Base-by-base conservation (phyloP, 208 protist species). In the Leishmania arabica region DNA sequence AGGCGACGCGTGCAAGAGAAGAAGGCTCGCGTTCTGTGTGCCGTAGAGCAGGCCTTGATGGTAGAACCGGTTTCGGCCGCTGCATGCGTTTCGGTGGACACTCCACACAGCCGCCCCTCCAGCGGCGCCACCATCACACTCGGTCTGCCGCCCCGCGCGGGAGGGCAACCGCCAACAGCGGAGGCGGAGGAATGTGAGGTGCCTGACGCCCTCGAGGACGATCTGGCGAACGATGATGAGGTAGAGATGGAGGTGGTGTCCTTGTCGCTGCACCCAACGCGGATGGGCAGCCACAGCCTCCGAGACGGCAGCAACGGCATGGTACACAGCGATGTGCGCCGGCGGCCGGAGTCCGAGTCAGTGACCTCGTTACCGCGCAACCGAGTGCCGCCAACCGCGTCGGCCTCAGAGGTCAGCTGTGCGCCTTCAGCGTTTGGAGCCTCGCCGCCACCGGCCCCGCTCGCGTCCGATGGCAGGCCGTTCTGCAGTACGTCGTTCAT, bases 1-100 rank as follows among this genome's bases (percentile, higher is more conserved):
- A 71, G 54, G 72, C 83, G 70, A 66, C 86, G 77, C 71, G 78
- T 88, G 49, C 81, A 83, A 45, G 83, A 89, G 75, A 87, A 83
- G 64, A 88, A 86, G 78, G 86, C 87, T 7, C 89, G 92, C 78
- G 89, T 96, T 40, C 74, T 96, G 70, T 84, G 84, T 65, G 90
- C 92, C 0, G 86, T 96, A 21, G 86, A 96, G 74, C 70, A 73
- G 24, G 92, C 89, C 2, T 79, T 94, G 81, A 40, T 53, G 3
- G 64, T 78, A 31, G 75, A 77, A 1, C 21, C 49, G 21, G 74
- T 8, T 31, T 49, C 74, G n/a, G 40, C 74, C 17, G 13, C 54
- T 37, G 9, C 8, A 1, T 58, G 7, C 74, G 19, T 31, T 56
- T 68, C 74, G 54, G 53, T 51, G 24, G 40, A 47, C 56, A 24